Evolutionary conservation across 2,329 filamentous ascomycete genomes (phyloP).

Genomic region (Botrytis galanthina): DNA sequence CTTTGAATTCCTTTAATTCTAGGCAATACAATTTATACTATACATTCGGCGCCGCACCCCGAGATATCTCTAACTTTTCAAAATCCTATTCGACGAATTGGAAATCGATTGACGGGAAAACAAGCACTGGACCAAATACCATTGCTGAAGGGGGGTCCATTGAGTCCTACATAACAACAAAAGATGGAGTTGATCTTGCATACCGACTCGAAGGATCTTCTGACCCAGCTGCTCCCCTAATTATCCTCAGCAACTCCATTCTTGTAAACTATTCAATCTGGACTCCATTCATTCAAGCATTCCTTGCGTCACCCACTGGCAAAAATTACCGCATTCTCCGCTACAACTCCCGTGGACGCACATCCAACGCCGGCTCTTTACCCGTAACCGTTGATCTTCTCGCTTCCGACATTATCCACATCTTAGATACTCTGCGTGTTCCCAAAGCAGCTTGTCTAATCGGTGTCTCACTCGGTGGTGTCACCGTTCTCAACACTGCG

Average conservation of each 20-base stretch:
- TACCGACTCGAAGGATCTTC: slow-evolving; percentile 74
- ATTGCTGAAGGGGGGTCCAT: slow-evolving; percentile 54
- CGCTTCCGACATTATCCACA: slow-evolving; percentile 61
- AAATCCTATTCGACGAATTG: slow-evolving; percentile 30
- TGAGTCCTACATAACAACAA: slow-evolving; percentile 64
- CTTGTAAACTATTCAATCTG: slow-evolving; percentile 78
- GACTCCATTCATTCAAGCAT: slow-evolving; percentile 61
- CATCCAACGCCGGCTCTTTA: slow-evolving; percentile 24
- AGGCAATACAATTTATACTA: slow-evolving; percentile 73
- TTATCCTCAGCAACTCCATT: slow-evolving; percentile 78
- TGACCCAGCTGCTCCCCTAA: slow-evolving; percentile 63
- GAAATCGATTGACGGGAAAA: slow-evolving; percentile 49
- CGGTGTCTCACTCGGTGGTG: slow-evolving; percentile 79
- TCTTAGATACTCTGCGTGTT: slow-evolving; percentile 70
- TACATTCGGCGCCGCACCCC: slow-evolving; percentile 71
- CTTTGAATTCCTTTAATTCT: slow-evolving; percentile 55
- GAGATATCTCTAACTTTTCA: slow-evolving; percentile 53
- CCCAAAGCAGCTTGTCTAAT: slow-evolving; percentile 63
- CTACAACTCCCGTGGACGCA: slow-evolving; percentile 68
- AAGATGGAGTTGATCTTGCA: slow-evolving; percentile 65
- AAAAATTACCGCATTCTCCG: slow-evolving; percentile 67
- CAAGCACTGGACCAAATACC: slow-evolving; percentile 37
- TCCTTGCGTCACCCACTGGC: slow-evolving; percentile 32
- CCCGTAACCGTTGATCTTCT: slow-evolving; percentile 51
- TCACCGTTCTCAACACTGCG: slow-evolving; percentile 71